Base-by-base conservation (phyloP, 2,329 filamentous ascomycete genomes). In the Lomentospora prolificans region DNA sequence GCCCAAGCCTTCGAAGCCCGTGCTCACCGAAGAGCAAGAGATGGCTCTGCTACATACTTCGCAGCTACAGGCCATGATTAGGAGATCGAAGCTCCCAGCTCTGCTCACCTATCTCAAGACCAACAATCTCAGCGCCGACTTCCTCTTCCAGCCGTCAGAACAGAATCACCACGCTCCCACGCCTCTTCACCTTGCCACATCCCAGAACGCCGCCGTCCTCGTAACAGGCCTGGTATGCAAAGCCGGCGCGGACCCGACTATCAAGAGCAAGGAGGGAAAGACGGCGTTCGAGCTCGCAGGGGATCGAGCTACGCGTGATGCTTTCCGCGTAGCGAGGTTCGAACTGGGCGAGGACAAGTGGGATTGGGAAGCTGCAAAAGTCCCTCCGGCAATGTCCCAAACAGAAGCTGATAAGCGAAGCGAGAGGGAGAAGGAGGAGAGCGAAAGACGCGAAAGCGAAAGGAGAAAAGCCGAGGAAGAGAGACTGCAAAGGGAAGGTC, bases 11-110 rank as follows among this genome's bases (percentile, higher is more conserved):
- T 62, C 69, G 30, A 78, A 82, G 52, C 80, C 82, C 0, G 90
- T 89, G 62, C 70, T 84, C 1, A 85, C 83, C 0, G 90, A 95
- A 62, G 89, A 92, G 67, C 90, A 96, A 60, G 90, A 96, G 71
- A 84, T 81, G 30, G 86, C 86, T 1, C 71, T 86, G 3, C 75
- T 96, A 3, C 92, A 99, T 67, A 96, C 92, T 0, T 83, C 86
- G 1, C 94, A 99, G 65, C 76, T 99, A 0, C 90, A 94, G 64
- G 87, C 90, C 1, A 78, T 97, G 25, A 87, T 96, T 58, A 86
- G 90, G 50, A 86, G 94, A 44, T 95, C 89, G 2, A 97, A 96
- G 69, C 82, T 94, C 0, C 92, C 94, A 0, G 90, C 87, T 0
- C 73, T 99, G 2, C 76, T 96, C 14, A 85, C 88, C 1, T 99